Percentiles rank a stretch among this genome's conserved stretches.
Evolutionary conservation across 352 stramenopile genomes (phyloP).

Genomic region (Phytopythium helicoides): DNA sequence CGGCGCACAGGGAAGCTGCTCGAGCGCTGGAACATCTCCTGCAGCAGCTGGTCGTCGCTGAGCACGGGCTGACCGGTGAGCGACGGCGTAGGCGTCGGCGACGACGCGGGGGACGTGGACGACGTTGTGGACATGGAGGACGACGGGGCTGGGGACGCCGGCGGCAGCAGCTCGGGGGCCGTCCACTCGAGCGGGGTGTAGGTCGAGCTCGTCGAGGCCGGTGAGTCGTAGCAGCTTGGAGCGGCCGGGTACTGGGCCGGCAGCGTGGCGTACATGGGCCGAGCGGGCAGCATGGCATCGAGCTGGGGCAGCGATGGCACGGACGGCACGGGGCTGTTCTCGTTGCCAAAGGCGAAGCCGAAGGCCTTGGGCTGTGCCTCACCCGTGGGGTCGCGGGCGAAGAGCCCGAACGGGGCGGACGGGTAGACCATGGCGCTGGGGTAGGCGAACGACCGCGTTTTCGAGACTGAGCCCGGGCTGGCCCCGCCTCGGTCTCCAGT

Average conservation of each 20-base stretch:
- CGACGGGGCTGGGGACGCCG: not conserved
- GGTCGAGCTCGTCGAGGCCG: not conserved
- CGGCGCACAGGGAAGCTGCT: slow-evolving; percentile 13
- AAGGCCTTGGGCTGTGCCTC: not conserved
- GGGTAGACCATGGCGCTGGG: slow-evolving; percentile 1
- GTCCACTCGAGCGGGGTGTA: not conserved
- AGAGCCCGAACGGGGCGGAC: not conserved
- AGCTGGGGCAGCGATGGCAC: slow-evolving; percentile 6
- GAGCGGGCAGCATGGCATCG: slow-evolving; percentile 1
- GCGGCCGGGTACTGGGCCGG: not conserved
- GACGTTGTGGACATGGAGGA: slow-evolving; percentile 1
- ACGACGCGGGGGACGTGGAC: slow-evolving; percentile 5
- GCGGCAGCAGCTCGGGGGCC: slow-evolving; percentile 1
- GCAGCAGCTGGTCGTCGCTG: slow-evolving; percentile 39
- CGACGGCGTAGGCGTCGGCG: slow-evolving; percentile 6
- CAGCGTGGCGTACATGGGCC: not conserved
- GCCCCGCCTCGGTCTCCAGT: too few relatives aligned
- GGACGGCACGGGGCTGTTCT: not conserved
- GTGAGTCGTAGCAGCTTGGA: not conserved
- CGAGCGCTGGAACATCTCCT: slow-evolving; percentile 45
- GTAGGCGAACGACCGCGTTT: not conserved
- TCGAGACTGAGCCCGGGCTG: slow-evolving; percentile 4
- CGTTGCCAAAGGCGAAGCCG: not conserved
- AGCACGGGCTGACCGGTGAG: slow-evolving; percentile 10
- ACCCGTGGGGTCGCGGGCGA: slow-evolving; percentile 3